Evolutionary conservation across 2,329 filamentous ascomycete species (phyloP).

Genomic region (Exophiala lecanii-corni): DNA sequence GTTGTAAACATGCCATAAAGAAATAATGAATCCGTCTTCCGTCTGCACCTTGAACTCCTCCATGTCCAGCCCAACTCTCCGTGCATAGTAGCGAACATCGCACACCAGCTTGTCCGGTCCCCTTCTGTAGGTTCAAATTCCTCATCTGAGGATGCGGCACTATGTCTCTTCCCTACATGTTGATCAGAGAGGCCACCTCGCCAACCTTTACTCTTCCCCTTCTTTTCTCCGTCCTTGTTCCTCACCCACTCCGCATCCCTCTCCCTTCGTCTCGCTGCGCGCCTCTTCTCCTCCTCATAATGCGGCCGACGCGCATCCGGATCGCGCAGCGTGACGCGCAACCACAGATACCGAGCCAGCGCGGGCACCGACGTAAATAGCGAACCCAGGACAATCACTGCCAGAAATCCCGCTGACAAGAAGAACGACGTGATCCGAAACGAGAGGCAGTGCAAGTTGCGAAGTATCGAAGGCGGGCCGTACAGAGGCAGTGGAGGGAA

Average conservation of each 20-base stretch:
- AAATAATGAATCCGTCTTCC: slow-evolving; percentile 87
- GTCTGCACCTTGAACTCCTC: slow-evolving; percentile 83
- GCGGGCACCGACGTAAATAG: slow-evolving; percentile 62
- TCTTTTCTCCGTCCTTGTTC: slow-evolving; percentile 23
- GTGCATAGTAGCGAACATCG: slow-evolving; percentile 80
- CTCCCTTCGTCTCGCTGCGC: slow-evolving; percentile 53
- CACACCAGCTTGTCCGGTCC: slow-evolving; percentile 73
- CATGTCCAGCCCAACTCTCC: slow-evolving; percentile 78
- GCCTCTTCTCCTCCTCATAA: slow-evolving; percentile 63
- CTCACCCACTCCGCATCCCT: slow-evolving; percentile 60
- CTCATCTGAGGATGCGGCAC: slow-evolving; percentile 32
- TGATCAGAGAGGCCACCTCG: slow-evolving; percentile 29
- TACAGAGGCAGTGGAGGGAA: slow-evolving; percentile 84
- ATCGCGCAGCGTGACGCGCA: slow-evolving; percentile 55
- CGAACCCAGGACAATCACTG: slow-evolving; percentile 69
- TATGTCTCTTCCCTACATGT: slow-evolving; percentile 26
- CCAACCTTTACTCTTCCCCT: too few relatives aligned
- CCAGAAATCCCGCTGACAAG: slow-evolving; percentile 72
- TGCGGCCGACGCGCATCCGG: slow-evolving; percentile 62
- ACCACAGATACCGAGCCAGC: slow-evolving; percentile 46
- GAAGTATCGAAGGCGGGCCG: slow-evolving; percentile 64
- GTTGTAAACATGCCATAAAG: slow-evolving; percentile 84
- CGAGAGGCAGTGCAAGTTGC: slow-evolving; percentile 59
- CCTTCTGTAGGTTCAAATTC: slow-evolving; percentile 74
- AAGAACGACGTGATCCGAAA: slow-evolving; percentile 68